A percentile compares a stretch with the other conserved stretches of the same genome.
Evolutionary conservation across 805 yeast genomes (phyloP).

Genomic region (Lipomyces chichibuensis): DNA sequence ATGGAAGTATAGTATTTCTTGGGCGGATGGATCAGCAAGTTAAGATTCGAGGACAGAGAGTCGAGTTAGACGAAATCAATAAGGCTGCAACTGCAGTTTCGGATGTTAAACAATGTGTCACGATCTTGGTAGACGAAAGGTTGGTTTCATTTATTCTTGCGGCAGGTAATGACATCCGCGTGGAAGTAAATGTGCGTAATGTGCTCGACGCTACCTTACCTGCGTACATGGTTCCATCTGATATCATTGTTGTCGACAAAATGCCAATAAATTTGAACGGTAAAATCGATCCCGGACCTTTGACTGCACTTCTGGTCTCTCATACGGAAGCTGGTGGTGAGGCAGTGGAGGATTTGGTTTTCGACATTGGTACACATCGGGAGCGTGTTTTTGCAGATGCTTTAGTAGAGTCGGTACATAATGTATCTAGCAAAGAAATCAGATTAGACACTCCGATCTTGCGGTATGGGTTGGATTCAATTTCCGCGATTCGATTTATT

Average conservation of each 20-base stretch:
- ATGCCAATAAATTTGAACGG: constrained; percentile 36
- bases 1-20: constrained; percentile 37
- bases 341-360: background rate
- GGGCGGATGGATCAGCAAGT: constrained; percentile 42
- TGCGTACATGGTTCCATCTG: constrained; percentile 37
- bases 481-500: constrained; percentile 29
- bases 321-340: background rate
- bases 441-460: constrained; percentile 21
- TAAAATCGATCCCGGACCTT: constrained; percentile 25
- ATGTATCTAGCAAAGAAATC: background rate
- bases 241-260: constrained; percentile 11
- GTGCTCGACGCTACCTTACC: constrained; percentile 22
- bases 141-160: constrained; percentile 14
- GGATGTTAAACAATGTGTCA: constrained; percentile 24
- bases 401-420: constrained; percentile 8
- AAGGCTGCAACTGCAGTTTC: constrained; percentile 4
- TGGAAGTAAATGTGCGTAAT: background rate
- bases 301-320: background rate
- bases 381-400: constrained; percentile 20
- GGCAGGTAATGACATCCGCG: background rate
- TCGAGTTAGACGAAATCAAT: constrained; percentile 41
- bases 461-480: constrained; percentile 37
- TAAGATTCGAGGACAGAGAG: constrained; percentile 41
- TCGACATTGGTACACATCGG: background rate
- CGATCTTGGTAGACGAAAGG: constrained; percentile 13